Conservation (phyloP, 2,329 filamentous ascomycete species). For the Fusarium sp. region DNA sequence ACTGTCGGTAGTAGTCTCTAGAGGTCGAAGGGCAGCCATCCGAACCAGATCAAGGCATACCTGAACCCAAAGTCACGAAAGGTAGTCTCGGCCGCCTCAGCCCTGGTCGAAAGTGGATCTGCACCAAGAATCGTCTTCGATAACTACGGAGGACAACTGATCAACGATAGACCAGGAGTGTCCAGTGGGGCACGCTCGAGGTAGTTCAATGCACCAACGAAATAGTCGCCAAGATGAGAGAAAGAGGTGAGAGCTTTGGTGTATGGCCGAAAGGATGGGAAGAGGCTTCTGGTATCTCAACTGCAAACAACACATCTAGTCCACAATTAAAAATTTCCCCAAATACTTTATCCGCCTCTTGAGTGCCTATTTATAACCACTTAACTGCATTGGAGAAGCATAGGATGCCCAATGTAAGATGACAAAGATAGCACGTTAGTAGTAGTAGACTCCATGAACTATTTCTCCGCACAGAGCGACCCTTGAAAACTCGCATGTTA, state of each 20-base stretch:
- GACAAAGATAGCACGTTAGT: background rate
- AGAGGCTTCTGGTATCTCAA: background rate
- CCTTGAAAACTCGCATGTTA: background rate
- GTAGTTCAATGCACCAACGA: background rate
- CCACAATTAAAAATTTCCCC: background rate
- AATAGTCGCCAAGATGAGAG: background rate
- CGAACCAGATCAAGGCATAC: background rate
- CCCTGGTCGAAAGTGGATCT: background rate
- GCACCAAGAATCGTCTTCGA: background rate
- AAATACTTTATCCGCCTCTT: background rate
- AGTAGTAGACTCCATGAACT: background rate
- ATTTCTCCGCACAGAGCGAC: background rate
- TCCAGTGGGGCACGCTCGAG: background rate
- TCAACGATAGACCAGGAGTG: background rate
- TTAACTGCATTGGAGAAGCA: background rate
- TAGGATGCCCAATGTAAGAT: background rate
- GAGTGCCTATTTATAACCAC: background rate
- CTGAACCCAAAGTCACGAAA: background rate
- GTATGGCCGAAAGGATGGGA: background rate
- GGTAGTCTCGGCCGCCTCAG: background rate
- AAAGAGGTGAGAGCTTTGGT: background rate
- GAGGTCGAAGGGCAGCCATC: too few species aligned
- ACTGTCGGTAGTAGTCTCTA: too few species aligned
- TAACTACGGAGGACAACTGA: background rate
- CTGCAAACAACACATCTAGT: background rate